Evolutionary conservation across 2,329 filamentous ascomycete species (phyloP).

Genomic region (Fusarium ambrosium): DNA sequence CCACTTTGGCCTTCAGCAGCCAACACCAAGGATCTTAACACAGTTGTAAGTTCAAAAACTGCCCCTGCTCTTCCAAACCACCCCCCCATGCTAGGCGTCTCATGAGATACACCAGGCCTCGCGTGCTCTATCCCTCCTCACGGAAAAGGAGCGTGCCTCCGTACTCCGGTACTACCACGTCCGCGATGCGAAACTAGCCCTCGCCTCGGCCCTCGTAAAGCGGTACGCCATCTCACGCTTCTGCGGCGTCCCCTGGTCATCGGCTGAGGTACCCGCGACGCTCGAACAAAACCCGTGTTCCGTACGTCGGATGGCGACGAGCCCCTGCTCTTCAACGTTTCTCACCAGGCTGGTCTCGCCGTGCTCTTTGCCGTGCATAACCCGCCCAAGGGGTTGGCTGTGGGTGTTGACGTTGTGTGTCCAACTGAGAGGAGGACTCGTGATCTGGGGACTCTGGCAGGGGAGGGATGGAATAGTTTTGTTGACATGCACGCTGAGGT

Average conservation of each 20-base stretch:
- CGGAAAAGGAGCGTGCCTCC: slow-evolving; percentile 66
- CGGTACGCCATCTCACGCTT: slow-evolving; percentile 74
- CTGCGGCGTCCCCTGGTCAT: slow-evolving; percentile 71
- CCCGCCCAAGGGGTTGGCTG: slow-evolving; percentile 55
- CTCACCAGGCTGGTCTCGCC: slow-evolving; percentile 83
- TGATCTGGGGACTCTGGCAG: slow-evolving; percentile 68
- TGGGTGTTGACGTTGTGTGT: slow-evolving; percentile 84
- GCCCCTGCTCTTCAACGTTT: slow-evolving; percentile 78
- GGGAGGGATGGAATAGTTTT: slow-evolving; percentile 74
- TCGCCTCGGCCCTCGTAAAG: slow-evolving; percentile 81
- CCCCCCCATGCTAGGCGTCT: background rate
- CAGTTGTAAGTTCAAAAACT: slow-evolving; percentile 56
- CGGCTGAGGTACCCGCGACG: slow-evolving; percentile 67
- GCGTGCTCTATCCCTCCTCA: slow-evolving; percentile 66
- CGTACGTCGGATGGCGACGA: slow-evolving; percentile 62
- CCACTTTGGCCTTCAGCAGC: slow-evolving; percentile 67
- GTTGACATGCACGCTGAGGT: slow-evolving; percentile 81
- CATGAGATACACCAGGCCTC: slow-evolving; percentile 58
- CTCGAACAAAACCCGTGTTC: slow-evolving; percentile 68
- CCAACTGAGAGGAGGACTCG: slow-evolving; percentile 76
- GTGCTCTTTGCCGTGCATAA: slow-evolving; percentile 69
- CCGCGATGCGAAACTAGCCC: slow-evolving; percentile 80
- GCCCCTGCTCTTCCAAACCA: background rate
- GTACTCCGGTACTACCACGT: slow-evolving; percentile 75
- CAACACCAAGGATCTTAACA: slow-evolving; percentile 63